Evolutionary conservation across 1,284 basidiomycete genomes (phyloP).

Genomic region (Meira miltonrushii): DNA sequence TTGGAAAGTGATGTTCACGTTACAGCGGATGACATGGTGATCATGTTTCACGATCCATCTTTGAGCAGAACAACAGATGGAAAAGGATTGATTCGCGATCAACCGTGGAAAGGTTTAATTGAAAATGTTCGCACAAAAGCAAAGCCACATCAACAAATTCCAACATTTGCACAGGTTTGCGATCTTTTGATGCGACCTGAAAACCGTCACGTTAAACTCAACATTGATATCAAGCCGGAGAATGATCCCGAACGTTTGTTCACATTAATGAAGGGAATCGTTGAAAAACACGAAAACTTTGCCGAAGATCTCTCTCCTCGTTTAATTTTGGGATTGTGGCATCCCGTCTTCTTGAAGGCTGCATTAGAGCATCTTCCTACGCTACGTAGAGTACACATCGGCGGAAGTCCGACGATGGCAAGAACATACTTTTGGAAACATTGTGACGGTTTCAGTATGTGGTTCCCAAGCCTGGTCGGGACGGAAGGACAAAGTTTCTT

Average conservation of each 20-base stretch:
- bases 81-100: slow-evolving; percentile 57
- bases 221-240: slow-evolving; percentile 82
- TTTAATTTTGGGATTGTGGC: slow-evolving; percentile 73
- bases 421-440: slow-evolving; percentile 84
- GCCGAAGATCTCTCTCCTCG: slow-evolving; percentile 76
- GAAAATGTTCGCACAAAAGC: slow-evolving; percentile 75
- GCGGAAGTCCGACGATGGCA: slow-evolving; percentile 63
- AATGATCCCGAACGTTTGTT: slow-evolving; percentile 86
- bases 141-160: slow-evolving; percentile 61
- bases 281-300: slow-evolving; percentile 70
- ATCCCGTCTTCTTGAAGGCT: slow-evolving; percentile 77
- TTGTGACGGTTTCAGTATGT: slow-evolving; percentile 82
- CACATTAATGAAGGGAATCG: slow-evolving; percentile 70
- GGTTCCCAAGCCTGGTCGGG: slow-evolving; percentile 70
- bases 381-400: slow-evolving; percentile 80
- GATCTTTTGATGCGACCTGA: slow-evolving; percentile 46
- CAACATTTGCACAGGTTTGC: slow-evolving; percentile 46
- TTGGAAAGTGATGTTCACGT: slow-evolving; percentile 72
- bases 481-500: slow-evolving; percentile 68
- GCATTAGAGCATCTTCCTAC: slow-evolving; percentile 74
- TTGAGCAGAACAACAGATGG: slow-evolving; percentile 60
- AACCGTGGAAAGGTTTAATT: slow-evolving; percentile 64
- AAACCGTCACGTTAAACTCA: slow-evolving; percentile 49
- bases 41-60: slow-evolving; percentile 91
- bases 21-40: slow-evolving; percentile 76